A percentile compares a stretch with the other conserved stretches of the same genome.
Conservation (phyloP, 2,329 filamentous ascomycete genomes). For the Pseudogymnoascus sp. region DNA sequence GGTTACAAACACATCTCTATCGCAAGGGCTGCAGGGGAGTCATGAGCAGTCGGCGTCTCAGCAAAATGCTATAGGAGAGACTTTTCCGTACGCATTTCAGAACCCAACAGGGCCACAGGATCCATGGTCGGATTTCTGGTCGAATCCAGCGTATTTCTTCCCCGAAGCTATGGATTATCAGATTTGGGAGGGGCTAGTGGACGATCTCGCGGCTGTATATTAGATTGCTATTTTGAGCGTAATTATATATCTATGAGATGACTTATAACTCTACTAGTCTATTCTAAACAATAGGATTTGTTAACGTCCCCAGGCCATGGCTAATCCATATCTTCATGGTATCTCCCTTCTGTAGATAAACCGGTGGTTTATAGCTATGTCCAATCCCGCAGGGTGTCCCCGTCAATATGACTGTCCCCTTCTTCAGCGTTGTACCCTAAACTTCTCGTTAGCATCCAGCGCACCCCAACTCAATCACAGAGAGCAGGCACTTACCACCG, state of each 20-base stretch:
- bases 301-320: conserved; percentile 21
- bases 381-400: conserved; percentile 15
- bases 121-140: conserved; percentile 15
- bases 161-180: conserved; percentile 22
- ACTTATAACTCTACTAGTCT: conserved; percentile 3
- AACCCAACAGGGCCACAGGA: background rate
- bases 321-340: conserved; percentile 14
- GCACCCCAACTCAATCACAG: background rate
- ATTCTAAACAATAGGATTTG: conserved; percentile 16
- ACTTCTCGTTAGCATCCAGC: conserved; percentile 23
- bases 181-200: conserved; percentile 21
- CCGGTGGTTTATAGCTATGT: conserved; percentile 22
- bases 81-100: background rate
- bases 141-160: conserved; percentile 18
- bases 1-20: background rate
- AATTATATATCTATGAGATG: background rate
- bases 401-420: conserved; percentile 15
- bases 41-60: background rate
- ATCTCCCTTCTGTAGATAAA: conserved; percentile 32
- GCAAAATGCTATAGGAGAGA: background rate
- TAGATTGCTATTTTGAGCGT: background rate
- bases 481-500: background rate
- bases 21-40: background rate
- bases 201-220: conserved; percentile 13
- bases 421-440: conserved; percentile 22